Base-by-base conservation (phyloP, 2,329 filamentous ascomycete genomes). In the Ophiostoma ulmi region DNA sequence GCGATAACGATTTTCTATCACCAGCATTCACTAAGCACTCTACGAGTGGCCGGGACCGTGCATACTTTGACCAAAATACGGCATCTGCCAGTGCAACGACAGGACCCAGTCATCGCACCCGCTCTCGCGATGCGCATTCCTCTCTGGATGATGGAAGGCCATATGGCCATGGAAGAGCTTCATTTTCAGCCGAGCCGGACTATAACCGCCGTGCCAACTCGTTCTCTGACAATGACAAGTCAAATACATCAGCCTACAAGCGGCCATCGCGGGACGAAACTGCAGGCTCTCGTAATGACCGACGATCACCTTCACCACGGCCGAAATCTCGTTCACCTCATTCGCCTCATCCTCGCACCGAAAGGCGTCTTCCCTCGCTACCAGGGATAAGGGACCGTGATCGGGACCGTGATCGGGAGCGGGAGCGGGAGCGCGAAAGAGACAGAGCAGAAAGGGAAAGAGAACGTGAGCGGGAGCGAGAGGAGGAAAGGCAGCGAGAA, bases 11-110 rank as follows among this genome's bases (percentile, higher is more conserved):
- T 0, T 76, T 80, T 36, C 73, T 83, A 6, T 81, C 82, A 0
- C 83, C 84, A 0, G 77, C 82, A 2, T 76, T 82, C 1, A 80
- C 81, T 38, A 83, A 80, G 68, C 79, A 80, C 44, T 77, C 79
- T 0, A 76, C 79, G 13, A 78, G 78, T 3, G 79, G 82, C 5
- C 80, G 83, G 2, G 83, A 85, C 55, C 80, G 81, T 69, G 75
- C 77, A 0, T 83, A 84, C 69, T 79, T 80, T 72, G 77, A 80
- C 39, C 75, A 75, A 67, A 75, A 73, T 26, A 36, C 61, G 2
- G 22, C 22, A 13, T 36, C 69, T 22, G 26, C 26, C 5, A 63
- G 26, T 14, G 26, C 55, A 17, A 35, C 58, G 14, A 20, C 26
- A 63, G 67, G 8, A 14, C 44, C 22, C 26, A 35, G 7, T 20